Evolutionary conservation across 805 yeast genomes (phyloP).

Genomic region (Hanseniaspora vineae): DNA sequence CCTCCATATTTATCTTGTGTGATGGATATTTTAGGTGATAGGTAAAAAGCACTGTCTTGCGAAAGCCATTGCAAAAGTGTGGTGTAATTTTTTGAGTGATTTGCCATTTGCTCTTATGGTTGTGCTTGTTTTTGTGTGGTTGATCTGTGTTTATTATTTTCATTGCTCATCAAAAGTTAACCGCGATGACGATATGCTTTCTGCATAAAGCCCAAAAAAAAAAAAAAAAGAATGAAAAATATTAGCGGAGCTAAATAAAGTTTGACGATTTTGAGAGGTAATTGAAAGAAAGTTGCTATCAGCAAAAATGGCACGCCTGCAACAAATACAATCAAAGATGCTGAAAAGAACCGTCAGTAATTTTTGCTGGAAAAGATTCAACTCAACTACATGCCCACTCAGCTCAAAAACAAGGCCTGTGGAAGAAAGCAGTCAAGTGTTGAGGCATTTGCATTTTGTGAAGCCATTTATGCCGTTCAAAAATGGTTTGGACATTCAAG

Average conservation of each 20-base stretch:
- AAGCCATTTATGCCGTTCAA: conserved; percentile 25
- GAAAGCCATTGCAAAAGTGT: neutral
- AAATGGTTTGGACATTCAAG: conserved; percentile 45
- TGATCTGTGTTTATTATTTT: too few relatives aligned
- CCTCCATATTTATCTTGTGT: conserved; percentile 3
- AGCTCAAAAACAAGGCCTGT: conserved; percentile 19
- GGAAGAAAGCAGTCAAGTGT: conserved; percentile 21
- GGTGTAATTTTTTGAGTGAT: neutral
- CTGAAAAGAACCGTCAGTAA: too few relatives aligned
- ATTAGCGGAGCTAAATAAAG: too few relatives aligned
- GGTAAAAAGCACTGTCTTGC: neutral
- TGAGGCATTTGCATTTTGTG: conserved; percentile 34
- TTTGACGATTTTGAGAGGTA: too few relatives aligned
- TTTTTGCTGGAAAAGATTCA: neutral
- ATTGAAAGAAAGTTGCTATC: too few relatives aligned
- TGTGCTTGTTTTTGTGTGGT: too few relatives aligned
- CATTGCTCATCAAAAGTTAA: too few relatives aligned
- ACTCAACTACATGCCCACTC: neutral
- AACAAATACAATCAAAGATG: too few relatives aligned
- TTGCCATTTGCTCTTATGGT: neutral
- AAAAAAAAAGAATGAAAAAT: too few relatives aligned
- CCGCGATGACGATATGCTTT: too few relatives aligned
- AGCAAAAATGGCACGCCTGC: too few relatives aligned
- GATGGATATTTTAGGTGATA: conserved; percentile 1
- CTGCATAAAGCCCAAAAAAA: too few relatives aligned